Evolutionary conservation across 1,139 yeast genomes (phyloP).

Genomic region (Candida sojae): DNA sequence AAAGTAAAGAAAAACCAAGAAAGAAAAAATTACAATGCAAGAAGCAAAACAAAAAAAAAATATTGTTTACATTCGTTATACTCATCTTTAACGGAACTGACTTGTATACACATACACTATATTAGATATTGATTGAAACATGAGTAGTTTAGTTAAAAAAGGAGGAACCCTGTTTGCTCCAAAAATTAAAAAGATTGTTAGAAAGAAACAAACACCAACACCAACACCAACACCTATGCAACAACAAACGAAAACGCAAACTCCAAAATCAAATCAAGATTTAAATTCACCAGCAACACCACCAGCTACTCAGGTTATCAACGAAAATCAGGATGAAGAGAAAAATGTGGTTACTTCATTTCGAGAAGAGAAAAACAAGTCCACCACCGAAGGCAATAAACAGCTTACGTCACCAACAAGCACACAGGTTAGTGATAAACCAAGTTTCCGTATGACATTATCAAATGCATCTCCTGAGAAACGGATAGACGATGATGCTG

Average conservation of each 20-base stretch:
- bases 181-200: constrained; percentile 29
- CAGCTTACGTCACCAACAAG: constrained; percentile 6
- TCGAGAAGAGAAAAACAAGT: not conserved
- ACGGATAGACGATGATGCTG: constrained; percentile 19
- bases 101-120: not conserved
- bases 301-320: constrained; percentile 12
- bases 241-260: constrained; percentile 8
- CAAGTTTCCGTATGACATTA: constrained; percentile 8
- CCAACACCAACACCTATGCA: constrained; percentile 17
- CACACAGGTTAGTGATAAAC: constrained; percentile 4
- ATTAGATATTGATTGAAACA: constrained; percentile 14
- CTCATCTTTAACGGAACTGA: too few relatives aligned
- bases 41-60: constrained; percentile 5
- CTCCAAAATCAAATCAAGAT: constrained; percentile 20
- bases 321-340: not conserved
- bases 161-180: constrained; percentile 41
- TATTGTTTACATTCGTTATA: not conserved
- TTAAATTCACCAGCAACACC: constrained; percentile 17
- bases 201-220: constrained; percentile 20
- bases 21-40: not conserved
- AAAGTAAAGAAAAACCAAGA: not conserved
- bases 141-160: constrained; percentile 55
- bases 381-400: not conserved
- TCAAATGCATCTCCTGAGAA: constrained; percentile 5
- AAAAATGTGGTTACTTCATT: not conserved